These are phyloP conservation scores for Wallacemonas sp. DNA, from an alignment of 208 protist genomes.

Conservation along the genomic window DNA sequence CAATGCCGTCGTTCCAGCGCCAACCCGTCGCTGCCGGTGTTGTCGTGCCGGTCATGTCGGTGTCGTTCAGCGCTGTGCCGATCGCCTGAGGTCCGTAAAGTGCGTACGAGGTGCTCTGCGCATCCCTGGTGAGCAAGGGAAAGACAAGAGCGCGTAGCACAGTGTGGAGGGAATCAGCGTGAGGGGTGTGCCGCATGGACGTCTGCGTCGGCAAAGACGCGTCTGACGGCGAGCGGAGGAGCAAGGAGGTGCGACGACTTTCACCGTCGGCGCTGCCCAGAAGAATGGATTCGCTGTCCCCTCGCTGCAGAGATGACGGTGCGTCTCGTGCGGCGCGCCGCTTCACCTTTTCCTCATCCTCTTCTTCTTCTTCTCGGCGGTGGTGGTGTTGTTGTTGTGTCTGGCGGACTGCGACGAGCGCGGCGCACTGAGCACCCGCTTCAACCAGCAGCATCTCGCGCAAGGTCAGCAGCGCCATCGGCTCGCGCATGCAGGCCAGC, in stretches of 20 bases:
- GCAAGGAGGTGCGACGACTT: neutral
- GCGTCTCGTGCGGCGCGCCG: too few species aligned
- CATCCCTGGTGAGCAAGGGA: slow-evolving; percentile 10
- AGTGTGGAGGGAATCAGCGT: too few species aligned
- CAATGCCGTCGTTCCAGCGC: slow-evolving; percentile 17
- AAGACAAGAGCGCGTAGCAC: neutral
- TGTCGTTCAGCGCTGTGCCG: too few species aligned
- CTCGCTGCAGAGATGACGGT: neutral
- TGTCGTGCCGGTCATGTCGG: too few species aligned
- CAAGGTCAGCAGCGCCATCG: slow-evolving; percentile 30
- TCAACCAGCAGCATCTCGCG: slow-evolving; percentile 35
- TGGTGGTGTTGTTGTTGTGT: neutral
- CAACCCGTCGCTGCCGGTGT: neutral
- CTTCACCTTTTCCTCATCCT: neutral
- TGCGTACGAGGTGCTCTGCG: slow-evolving; percentile 19
- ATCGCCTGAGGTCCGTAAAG: slow-evolving; percentile 22
- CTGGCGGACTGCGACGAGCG: slow-evolving; percentile 20
- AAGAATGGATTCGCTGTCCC: neutral
- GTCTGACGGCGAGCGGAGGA: neutral
- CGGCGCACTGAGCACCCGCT: slow-evolving; percentile 34
- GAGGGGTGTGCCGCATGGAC: too few species aligned
- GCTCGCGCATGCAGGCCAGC: slow-evolving; percentile 29
- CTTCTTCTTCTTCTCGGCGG: neutral
- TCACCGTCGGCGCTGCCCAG: neutral
- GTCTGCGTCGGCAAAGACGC: too few species aligned